Base-by-base conservation (phyloP, 1,284 basidiomycete genomes). In the Cryptococcus sp. region DNA sequence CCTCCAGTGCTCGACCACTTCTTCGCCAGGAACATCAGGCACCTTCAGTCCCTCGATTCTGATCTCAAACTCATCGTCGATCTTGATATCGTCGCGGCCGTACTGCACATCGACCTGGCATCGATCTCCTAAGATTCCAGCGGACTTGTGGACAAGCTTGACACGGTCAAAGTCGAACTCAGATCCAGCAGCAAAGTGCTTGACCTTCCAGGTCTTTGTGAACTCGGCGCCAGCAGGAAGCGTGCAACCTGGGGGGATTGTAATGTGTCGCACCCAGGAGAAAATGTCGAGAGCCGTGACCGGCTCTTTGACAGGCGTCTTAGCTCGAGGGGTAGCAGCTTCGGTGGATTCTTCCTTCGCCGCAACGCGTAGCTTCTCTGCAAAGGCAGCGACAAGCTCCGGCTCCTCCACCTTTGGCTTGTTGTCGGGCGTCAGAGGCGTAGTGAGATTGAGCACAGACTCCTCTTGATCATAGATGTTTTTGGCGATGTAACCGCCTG, bases 131-230 rank as follows among this genome's bases (percentile, higher is more conserved):
- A 69, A 56, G 15, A 50, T 22, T 3, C 60, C 61, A 8, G 50
- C 54, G 20, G 59, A 60, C 61, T 70, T 63, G 54, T 66, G 67
- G 0, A 73, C 72, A 19, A 77, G 67, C 7, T 56, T 59, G 25
- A 77, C 54, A n/a, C 47, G 23, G 15, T 65, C 66, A 47, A 76
- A 75, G 39, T 65, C 56, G 56, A 61, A 76, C 56, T 77, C 73
- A 23, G 57, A 39, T 5, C 75, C 75, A 16, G 58, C 51, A 35
- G 72, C 74, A 54, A 73, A 76, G 56, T 77, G 72, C 62, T 69
- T 72, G 27, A 73, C 49, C 19, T 61, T 65, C 75, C 75, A 77
- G 10, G 70, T 68, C 61, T 77, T 77, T 65, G 73, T 76, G 64
- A 77, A 76, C 46, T 70, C 72, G 31, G 75, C 68, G 16, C 75